Evolutionary conservation across 208 protist species (phyloP), one percentile per base, ranked within the genome.

Genomic region (Trypanosoma brucei): DNA sequence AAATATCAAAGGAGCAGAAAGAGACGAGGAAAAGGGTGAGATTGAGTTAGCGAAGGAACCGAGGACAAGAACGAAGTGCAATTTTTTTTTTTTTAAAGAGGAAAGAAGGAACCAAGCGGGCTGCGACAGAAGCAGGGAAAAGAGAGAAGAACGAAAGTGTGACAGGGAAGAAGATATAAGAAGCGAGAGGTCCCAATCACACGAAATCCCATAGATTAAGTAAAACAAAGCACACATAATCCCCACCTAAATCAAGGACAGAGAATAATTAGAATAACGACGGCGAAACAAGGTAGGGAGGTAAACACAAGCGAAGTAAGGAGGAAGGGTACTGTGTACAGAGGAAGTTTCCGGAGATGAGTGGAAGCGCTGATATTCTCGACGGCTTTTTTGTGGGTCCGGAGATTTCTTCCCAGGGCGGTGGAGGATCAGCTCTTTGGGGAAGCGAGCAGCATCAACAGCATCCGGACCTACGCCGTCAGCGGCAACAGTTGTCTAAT

Each of bases 331-430:
- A 34, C 9, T 54, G 50, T 33, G 50, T 5, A 54, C 31, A 54
- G 31, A 7, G 31, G 31, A 54, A 5, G 8, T 54, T 31, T 54
- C 9, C 6, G 50, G n/a, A 54, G 50, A 54, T 54, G 48, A 61
- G 34, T 45, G 11, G 52, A 14, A 34, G 39, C 31, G 58, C 34
- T 36, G 65, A 64, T 59, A 59, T 70, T 59, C 65, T 70, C 56
- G 65, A 70, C 42, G 58, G 51, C 38, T 63, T 70, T 35, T 70
- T 70, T 54, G 55, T 44, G 48, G 59, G 2, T 38, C 58, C 7
- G 30, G 8, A 40, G 42, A 36, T 52, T 6, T 42, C 54, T 7
- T 31, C 2, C 60, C 8, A 34, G 22, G 6, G 49, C 8, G 5
- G 49, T 3, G 3, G 59, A 36, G 40, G 36, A 2, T 55, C 42